Percentiles rank a stretch among this genome's conserved stretches.
Evolutionary conservation across 2,329 filamentous ascomycete genomes (phyloP).

Genomic region (Blastomyces emzantsi): DNA sequence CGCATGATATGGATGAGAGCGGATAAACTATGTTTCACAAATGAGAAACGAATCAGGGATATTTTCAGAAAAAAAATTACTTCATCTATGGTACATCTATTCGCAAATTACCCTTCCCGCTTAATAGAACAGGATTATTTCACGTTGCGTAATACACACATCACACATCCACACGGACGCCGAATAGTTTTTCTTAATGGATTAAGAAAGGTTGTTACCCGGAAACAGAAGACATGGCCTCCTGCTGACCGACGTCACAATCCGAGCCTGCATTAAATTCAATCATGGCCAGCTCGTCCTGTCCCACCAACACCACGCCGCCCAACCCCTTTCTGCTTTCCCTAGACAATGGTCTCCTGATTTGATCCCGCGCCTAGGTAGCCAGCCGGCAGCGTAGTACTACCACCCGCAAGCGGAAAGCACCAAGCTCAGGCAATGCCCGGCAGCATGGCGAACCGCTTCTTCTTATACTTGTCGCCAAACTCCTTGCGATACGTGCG

Average conservation of each 20-base stretch:
- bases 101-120: neutral
- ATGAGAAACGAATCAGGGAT: too few relatives aligned
- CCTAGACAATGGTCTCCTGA: neutral
- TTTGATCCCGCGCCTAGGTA: neutral
- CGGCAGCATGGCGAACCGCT: constrained; percentile 75
- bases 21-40: neutral
- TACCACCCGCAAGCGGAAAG: neutral
- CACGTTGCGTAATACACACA: neutral
- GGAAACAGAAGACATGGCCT: neutral
- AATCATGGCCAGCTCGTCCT: neutral
- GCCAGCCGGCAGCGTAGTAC: neutral
- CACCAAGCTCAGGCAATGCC: constrained; percentile 53
- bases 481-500: constrained; percentile 81
- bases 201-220: neutral
- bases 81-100: neutral
- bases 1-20: neutral
- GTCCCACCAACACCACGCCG: neutral
- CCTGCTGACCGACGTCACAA: neutral
- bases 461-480: constrained; percentile 89
- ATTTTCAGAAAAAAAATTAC: too few relatives aligned
- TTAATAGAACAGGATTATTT: neutral
- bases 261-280: neutral
- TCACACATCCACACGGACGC: neutral
- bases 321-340: neutral
- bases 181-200: neutral